phyloP scores from a whole-genome alignment of 805 yeast species.

The Candida sphagnicola region DNA sequence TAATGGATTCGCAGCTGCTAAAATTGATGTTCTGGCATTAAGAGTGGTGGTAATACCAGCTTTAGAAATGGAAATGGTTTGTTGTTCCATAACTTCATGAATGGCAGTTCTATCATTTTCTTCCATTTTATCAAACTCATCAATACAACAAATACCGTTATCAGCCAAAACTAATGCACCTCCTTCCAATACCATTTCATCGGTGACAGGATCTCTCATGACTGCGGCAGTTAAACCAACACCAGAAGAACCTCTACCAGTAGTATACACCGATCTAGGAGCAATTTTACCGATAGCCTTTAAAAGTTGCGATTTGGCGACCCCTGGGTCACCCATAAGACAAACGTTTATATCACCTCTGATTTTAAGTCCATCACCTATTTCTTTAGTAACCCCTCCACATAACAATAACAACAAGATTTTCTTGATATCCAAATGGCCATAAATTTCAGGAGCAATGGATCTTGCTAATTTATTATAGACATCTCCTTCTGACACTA shows the following conservation, averaged over 20 bases:
- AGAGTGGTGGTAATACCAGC: conserved; percentile 96
- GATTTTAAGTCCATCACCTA: conserved; percentile 95
- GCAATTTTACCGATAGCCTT: conserved; percentile 90
- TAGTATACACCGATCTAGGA: conserved; percentile 95
- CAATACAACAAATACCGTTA: conserved; percentile 97
- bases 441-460: conserved; percentile 97
- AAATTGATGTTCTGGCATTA: conserved; percentile 90
- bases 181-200: conserved; percentile 96
- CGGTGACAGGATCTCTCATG: conserved; percentile 98
- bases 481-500: conserved; percentile 61
- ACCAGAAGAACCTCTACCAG: conserved; percentile 98
- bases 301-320: conserved; percentile 93
- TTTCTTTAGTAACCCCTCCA: conserved; percentile 93
- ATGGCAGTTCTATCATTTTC: conserved; percentile 95
- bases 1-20: conserved; percentile 98
- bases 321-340: conserved; percentile 99
- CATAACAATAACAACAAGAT: conserved; percentile 78
- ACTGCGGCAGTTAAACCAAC: conserved; percentile 99
- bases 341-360: conserved; percentile 96
- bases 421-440: conserved; percentile 91
- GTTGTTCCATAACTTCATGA: conserved; percentile 99
- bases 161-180: conserved; percentile 97
- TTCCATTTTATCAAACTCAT: conserved; percentile 99
- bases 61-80: conserved; percentile 93
- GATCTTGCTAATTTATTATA: conserved; percentile 80